A percentile compares a stretch with the other conserved stretches of the same genome.
These are phyloP conservation scores for Phaeosphaeriaceae sp. DNA, from an alignment of 2,329 filamentous ascomycete species.

Conservation along the genomic window DNA sequence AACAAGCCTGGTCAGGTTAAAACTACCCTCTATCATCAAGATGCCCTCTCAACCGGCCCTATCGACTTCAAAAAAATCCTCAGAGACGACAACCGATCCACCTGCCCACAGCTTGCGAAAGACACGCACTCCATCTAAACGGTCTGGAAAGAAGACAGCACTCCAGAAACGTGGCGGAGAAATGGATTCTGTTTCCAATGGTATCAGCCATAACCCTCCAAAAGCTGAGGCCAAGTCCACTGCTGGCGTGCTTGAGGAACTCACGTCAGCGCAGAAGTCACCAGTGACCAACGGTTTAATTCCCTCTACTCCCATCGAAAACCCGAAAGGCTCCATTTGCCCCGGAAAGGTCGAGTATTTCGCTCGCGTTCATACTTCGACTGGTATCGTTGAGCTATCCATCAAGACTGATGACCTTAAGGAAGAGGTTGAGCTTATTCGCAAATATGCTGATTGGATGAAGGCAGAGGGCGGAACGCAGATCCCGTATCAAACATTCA, in stretches of 20 bases:
- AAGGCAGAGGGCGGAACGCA: background rate
- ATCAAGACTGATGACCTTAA: background rate
- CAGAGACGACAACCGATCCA: background rate
- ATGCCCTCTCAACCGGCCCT: background rate
- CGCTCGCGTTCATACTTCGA: background rate
- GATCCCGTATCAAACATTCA: background rate
- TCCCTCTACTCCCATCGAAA: too few relatives aligned
- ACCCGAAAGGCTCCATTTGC: too few relatives aligned
- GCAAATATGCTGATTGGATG: background rate
- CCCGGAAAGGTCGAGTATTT: background rate
- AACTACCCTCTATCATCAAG: background rate
- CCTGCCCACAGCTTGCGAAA: slow-evolving; percentile 1
- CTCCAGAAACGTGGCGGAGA: background rate
- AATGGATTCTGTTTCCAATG: background rate
- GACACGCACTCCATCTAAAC: background rate
- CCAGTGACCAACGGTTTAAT: too few relatives aligned
- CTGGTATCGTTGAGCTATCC: background rate
- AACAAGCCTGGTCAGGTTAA: too few relatives aligned
- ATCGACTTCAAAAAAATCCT: background rate
- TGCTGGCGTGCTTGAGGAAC: too few relatives aligned
- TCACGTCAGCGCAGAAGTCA: too few relatives aligned
- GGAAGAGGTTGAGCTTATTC: background rate
- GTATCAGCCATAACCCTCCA: background rate
- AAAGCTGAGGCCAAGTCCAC: background rate
- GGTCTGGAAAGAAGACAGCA: background rate